Base-by-base conservation (phyloP, 768 basidiomycete genomes). In the Mrakia blollopis region DNA sequence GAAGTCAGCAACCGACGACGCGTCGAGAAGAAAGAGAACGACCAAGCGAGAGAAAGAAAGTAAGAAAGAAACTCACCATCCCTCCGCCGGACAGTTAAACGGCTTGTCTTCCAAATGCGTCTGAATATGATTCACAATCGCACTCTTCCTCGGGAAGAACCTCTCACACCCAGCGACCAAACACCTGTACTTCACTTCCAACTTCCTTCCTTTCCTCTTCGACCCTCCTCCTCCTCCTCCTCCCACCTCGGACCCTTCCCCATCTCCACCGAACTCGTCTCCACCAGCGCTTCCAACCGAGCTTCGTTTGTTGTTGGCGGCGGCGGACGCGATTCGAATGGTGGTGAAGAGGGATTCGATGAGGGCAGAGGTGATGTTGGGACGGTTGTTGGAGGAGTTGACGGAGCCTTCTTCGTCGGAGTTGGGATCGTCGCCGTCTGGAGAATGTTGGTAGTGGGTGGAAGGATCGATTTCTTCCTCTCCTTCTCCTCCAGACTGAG, bases 21-120 rank as follows among this genome's bases (percentile, higher is more conserved):
- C 47, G 47, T 50, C 47, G 21, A 65, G 8, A 47, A 54, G 32
- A 39, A 32, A 14, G 23, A 37, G 69, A 14, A 44, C 28, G 3
- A n/a, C n/a, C n/a, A n/a, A n/a, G n/a, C 52, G 10, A 50, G 52
- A 21, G 3, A 71, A 52, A 14, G 23, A 67, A n/a, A 37, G 30
- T 35, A 50, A 18, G 47, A 50, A 21, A 7, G 23, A 65, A 13
- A 16, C 85, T 80, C 72, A 85, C 85, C 85, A 85, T 62, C 83
- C 83, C n/a, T 79, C 78, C 41, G 81, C 82, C 0, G 80, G 78
- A 76, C 85, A 86, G 2, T 82, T 79, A 78, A 82, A 85, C 18
- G 85, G 85, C 81, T 85, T 85, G 81, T 85, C 84, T 77, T 85
- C 84, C 23, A 86, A 80, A 78, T 86, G 85, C 50, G 85, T 85